Percentiles rank a stretch among this genome's conserved stretches.
Conservation (phyloP, 2,329 filamentous ascomycete genomes). For the Colletotrichum cuscutae region DNA sequence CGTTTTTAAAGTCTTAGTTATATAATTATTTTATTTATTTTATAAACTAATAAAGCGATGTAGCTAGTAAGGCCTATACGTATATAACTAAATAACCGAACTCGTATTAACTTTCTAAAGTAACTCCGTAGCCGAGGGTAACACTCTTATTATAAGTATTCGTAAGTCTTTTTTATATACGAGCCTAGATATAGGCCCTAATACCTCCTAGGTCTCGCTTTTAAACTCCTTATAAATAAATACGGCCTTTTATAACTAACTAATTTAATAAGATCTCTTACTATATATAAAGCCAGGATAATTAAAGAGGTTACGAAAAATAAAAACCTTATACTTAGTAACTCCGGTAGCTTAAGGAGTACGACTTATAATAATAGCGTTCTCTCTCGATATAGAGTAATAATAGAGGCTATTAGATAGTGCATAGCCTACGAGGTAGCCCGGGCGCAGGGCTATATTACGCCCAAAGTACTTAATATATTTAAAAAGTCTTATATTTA, state of each 20-base stretch:
- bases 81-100: constrained; percentile 40
- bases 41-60: constrained; percentile 41
- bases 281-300: constrained; percentile 38
- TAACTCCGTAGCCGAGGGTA: constrained; percentile 41
- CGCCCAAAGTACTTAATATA: constrained; percentile 17
- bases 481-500: constrained; percentile 33
- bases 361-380: constrained; percentile 37
- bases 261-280: constrained; percentile 35
- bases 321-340: constrained; percentile 13
- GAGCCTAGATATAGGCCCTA: not conserved
- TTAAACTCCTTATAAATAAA: constrained; percentile 40
- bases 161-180: constrained; percentile 35
- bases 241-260: constrained; percentile 37
- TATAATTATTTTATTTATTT: constrained; percentile 10
- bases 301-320: constrained; percentile 37
- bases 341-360: constrained; percentile 15
- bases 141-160: constrained; percentile 42
- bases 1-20: constrained; percentile 29
- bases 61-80: constrained; percentile 42
- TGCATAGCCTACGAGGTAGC: constrained; percentile 44
- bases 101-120: constrained; percentile 35
- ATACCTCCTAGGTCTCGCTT: constrained; percentile 37
- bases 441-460: not conserved
- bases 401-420: constrained; percentile 41
- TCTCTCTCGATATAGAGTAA: constrained; percentile 39